Evolutionary conservation across 176 grass and related monocot species (phyloP), one percentile per base, ranked within the genome.

Genomic region (Carex myosuroides): DNA sequence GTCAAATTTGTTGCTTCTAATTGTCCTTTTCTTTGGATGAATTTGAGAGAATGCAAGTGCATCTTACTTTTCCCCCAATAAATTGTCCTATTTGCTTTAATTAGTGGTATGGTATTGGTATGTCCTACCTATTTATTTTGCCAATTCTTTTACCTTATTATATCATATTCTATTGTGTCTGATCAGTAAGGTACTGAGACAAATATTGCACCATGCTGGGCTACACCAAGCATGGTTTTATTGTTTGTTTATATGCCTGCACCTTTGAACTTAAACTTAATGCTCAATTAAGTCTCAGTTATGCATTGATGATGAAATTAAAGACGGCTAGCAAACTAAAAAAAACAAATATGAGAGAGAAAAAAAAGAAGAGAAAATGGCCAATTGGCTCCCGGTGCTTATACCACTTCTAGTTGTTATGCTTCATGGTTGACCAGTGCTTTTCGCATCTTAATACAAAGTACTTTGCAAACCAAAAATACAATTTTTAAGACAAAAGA

Each of bases 21-120:
- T 60, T 80, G 55, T 37, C 7, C 8, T 80, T 61, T 80, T 53
- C 10, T 80, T 80, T 80, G 26, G 77, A 41, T 80, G 55, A 16
- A 39, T 61, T 20, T 37, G 20, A 35, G 26, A 80, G 3, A 60
- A 61, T 80, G 58, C 77, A 61, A 41, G 17, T 80, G 58, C 18
- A 61, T 80, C 77, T 80, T 41, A 60, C 33, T 37, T 20, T 58
- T 41, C 56, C 58, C 53, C 58, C 53, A 80, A 11, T 59, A 41
- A 61, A 61, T 80, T 21, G 4, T 5, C 13, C n/a, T 24, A n/a
- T 59, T 6, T 60, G 9, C 3, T 61, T 52, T 42, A 24, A 46
- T 74, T 74, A 10, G 42, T 24, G 42, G 11, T 50, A 24, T 13
- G 44, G 50, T 24, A 74, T 12, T 13, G 44, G 50, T 24, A 74